Evolutionary conservation across 164 flowering plant species (phyloP), one percentile per base, ranked within the genome.

Genomic region (Nymphaea colorata): DNA sequence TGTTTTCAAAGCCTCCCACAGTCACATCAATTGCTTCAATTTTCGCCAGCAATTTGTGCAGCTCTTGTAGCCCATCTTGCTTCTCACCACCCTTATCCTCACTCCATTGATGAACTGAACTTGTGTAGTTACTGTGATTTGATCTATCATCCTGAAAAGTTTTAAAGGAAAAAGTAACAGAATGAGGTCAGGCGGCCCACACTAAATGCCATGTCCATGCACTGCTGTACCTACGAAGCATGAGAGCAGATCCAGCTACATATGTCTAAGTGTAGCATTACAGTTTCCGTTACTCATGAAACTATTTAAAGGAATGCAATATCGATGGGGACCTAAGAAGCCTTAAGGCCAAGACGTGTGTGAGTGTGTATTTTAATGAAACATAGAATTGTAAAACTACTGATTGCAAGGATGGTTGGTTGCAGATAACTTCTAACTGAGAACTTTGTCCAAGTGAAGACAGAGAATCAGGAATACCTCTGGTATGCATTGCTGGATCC

Each of bases 21-120:
- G 14, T 51, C 55, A 44, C 62, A 61, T 69, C 72, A 53, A 86
- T 68, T 66, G 80, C 80, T n/a, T 43, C 51, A 65, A 79, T 87
- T 76, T 79, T 65, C 36, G 55, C 68, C 64, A 80, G 70, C 36
- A 79, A 43, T 45, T 70, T 77, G 78, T 70, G 68, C 53, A 92
- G 81, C 78, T 51, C 57, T 2, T 8, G 57, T 15, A 51, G 57
- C 8, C 57, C 14, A 51, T 51, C 15, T 51, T 15, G 8, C 57
- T 51, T 4, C 8, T 51, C 57, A 5, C 57, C 57, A 51, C 57
- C 14, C 15, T 2, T 51, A 15, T 51, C 57, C 57, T 51, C 14
- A 15, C 14, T 10, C 14, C 14, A 10, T 51, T 8, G 12, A 51
- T 51, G 12, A 51, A 51, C 57, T 8, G 57, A 0, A 8, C 14